Evolutionary conservation across 2,329 filamentous ascomycete species (phyloP).

Genomic region (Fusarium sarcochroum): DNA sequence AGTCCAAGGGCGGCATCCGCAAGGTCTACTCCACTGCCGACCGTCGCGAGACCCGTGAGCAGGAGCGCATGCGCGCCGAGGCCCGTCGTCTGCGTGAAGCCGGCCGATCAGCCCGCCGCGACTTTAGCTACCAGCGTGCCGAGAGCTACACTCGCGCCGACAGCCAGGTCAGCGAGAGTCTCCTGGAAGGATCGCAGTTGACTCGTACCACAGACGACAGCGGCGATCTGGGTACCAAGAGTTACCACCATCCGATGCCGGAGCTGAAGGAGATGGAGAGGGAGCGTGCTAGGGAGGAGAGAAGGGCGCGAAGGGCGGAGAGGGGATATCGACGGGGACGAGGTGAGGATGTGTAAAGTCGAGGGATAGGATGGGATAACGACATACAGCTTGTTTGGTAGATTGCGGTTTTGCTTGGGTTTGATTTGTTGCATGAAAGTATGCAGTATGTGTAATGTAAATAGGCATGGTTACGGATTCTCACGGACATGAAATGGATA

Average conservation of each 20-base stretch:
- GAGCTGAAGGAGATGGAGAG: slow-evolving; percentile 59
- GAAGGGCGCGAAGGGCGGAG: slow-evolving; percentile 51
- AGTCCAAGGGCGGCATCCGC: slow-evolving; percentile 63
- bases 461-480: slow-evolving; percentile 35
- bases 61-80: slow-evolving; percentile 69
- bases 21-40: slow-evolving; percentile 74
- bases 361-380: slow-evolving; percentile 3
- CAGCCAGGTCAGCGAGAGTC: slow-evolving; percentile 50
- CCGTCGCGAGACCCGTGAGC: slow-evolving; percentile 65
- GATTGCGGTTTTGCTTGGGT: slow-evolving; percentile 11
- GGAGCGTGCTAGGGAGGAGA: slow-evolving; percentile 54
- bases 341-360: slow-evolving; percentile 48
- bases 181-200: slow-evolving; percentile 51
- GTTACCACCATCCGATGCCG: slow-evolving; percentile 69
- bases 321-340: slow-evolving; percentile 53
- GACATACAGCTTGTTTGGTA: slow-evolving; percentile 10
- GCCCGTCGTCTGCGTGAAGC: slow-evolving; percentile 69
- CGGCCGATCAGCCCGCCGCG: slow-evolving; percentile 61
- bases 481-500: slow-evolving; percentile 29
- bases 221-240: slow-evolving; percentile 70
- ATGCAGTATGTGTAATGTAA: slow-evolving; percentile 36
- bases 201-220: slow-evolving; percentile 57
- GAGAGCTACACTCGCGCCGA: slow-evolving; percentile 44
- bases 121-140: slow-evolving; percentile 67
- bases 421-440: slow-evolving; percentile 14